Evolutionary conservation across 2,329 filamentous ascomycete genomes (phyloP).

Genomic region (Sporothrix pallida): DNA sequence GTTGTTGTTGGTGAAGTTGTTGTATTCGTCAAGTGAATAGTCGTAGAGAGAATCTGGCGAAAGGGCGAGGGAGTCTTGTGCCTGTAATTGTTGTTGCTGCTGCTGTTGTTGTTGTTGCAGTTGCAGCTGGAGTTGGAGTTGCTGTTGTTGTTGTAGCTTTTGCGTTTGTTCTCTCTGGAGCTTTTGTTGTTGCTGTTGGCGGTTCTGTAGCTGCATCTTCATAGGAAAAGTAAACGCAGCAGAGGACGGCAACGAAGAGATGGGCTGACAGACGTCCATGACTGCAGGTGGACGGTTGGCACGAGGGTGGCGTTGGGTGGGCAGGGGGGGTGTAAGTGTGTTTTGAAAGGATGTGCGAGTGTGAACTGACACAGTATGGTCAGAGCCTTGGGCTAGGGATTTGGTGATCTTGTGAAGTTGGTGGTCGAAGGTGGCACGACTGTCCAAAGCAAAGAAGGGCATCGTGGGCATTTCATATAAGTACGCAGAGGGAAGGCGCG

Average conservation of each 20-base stretch:
- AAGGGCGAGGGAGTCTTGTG: slow-evolving; percentile 38
- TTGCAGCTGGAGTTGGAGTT: slow-evolving; percentile 38
- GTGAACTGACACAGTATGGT: slow-evolving; percentile 24
- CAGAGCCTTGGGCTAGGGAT: slow-evolving; percentile 25
- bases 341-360: slow-evolving; percentile 3
- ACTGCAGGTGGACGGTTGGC: slow-evolving; percentile 5
- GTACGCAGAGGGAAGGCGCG: slow-evolving; percentile 29
- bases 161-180: slow-evolving; percentile 35
- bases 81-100: slow-evolving; percentile 29
- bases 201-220: slow-evolving; percentile 33
- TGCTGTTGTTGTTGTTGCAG: slow-evolving; percentile 22
- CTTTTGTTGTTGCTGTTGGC: slow-evolving; percentile 41
- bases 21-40: slow-evolving; percentile 43
- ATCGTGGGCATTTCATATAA: slow-evolving; percentile 33
- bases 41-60: slow-evolving; percentile 41
- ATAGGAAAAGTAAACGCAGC: slow-evolving; percentile 26
- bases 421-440: slow-evolving; percentile 30
- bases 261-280: slow-evolving; percentile 34
- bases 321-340: slow-evolving; percentile 8
- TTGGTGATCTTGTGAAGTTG: slow-evolving; percentile 28
- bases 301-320: slow-evolving; percentile 31
- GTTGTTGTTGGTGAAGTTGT: slow-evolving; percentile 34
- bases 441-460: slow-evolving; percentile 26
- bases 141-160: slow-evolving; percentile 39
- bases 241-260: slow-evolving; percentile 26